Evolutionary conservation across 163 green algal genomes (phyloP).

Genomic region (Chloromonas sp.): DNA sequence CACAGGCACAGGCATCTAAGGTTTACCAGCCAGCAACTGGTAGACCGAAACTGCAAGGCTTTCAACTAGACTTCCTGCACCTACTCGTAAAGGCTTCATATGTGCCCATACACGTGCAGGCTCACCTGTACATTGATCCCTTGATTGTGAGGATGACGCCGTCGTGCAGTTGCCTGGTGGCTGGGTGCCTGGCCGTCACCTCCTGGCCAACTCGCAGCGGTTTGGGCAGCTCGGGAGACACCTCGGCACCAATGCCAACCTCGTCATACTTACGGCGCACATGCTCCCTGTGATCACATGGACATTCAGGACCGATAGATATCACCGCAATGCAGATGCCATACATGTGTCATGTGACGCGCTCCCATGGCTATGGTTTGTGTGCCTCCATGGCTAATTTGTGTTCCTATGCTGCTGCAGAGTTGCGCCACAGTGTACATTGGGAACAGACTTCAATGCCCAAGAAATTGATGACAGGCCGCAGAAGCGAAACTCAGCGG

Average conservation of each 20-base stretch:
- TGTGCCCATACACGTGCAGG: no score
- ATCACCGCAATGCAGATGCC: no score
- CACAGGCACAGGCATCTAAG: neutral
- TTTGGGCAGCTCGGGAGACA: constrained; percentile 48
- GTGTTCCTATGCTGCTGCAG: neutral
- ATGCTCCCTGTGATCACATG: constrained; percentile 31
- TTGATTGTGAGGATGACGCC: constrained; percentile 69
- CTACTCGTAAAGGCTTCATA: no score
- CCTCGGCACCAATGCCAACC: constrained; percentile 15
- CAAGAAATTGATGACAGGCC: no score
- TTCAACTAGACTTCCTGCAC: no score
- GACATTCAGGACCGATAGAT: no score
- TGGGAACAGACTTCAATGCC: no score
- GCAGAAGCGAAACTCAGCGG: no score
- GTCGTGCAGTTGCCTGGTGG: constrained; percentile 66
- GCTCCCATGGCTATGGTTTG: no score
- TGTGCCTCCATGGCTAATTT: no score
- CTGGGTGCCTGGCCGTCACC: constrained; percentile 61
- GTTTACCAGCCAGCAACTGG: neutral
- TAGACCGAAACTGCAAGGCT: no score
- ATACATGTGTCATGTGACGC: no score
- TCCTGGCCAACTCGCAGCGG: constrained; percentile 48
- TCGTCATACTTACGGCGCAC: constrained; percentile 54
- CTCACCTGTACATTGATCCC: constrained; percentile 55
- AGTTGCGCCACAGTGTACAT: neutral